A percentile compares a stretch with the other conserved stretches of the same genome.
phyloP scores from a whole-genome alignment of 1,139 yeast genomes.

The Geotrichum citri-aurantii region DNA sequence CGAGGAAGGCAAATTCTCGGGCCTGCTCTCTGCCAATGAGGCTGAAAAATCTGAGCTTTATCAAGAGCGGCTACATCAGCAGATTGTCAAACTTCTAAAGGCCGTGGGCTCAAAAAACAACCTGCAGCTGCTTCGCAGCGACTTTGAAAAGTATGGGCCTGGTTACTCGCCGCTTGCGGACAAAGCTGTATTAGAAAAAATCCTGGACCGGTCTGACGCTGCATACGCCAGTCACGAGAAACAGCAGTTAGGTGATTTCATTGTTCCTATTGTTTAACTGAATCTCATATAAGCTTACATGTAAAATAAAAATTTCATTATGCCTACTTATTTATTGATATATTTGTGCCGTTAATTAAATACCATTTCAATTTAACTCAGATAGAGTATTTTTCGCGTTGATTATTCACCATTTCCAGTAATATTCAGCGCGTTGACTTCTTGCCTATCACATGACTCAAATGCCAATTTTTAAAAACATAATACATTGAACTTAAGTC shows the following conservation, averaged over 20 bases:
- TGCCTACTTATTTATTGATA: not conserved
- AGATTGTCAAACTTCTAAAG: not conserved
- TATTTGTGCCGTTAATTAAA: no score
- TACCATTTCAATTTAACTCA: no score
- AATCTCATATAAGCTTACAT: not conserved
- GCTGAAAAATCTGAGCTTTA: not conserved
- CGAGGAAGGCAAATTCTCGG: constrained; percentile 72
- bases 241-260: not conserved
- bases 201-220: constrained; percentile 4
- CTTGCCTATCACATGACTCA: no score
- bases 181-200: not conserved
- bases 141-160: not conserved
- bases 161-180: not conserved
- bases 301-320: not conserved
- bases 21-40: constrained; percentile 29
- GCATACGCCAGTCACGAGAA: not conserved
- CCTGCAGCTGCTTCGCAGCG: not conserved
- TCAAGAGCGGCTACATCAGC: constrained; percentile 14
- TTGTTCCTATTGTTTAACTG: not conserved
- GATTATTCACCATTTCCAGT: no score
- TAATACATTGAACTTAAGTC: no score
- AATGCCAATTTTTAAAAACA: no score
- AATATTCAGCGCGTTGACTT: no score
- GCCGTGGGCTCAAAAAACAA: not conserved
- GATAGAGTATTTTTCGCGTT: no score